Evolutionary conservation across 257 asterid genomes (phyloP).

Genomic region (Rubia yunnanensis): DNA sequence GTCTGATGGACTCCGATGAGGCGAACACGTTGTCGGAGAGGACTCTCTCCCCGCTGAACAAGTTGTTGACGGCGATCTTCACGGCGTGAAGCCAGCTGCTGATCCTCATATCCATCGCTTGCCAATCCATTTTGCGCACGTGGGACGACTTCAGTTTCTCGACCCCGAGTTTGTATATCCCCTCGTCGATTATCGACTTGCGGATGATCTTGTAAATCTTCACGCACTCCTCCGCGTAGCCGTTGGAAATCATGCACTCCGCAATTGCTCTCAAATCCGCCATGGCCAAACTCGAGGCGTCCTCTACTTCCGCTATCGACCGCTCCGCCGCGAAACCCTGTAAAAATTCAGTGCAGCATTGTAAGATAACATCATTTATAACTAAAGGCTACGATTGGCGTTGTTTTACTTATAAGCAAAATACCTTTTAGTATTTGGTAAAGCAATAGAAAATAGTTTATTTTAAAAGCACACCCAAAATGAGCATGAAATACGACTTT

Average conservation of each 20-base stretch:
- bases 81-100: slow-evolving; percentile 47
- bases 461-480: too few relatives aligned
- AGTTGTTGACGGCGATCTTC: slow-evolving; percentile 29
- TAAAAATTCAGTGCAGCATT: too few relatives aligned
- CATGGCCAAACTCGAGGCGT: slow-evolving; percentile 43
- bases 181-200: slow-evolving; percentile 82
- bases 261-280: slow-evolving; percentile 62
- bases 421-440: too few relatives aligned
- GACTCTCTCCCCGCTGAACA: slow-evolving; percentile 61
- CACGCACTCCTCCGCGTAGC: slow-evolving; percentile 66
- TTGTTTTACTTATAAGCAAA: too few relatives aligned
- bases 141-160: slow-evolving; percentile 36
- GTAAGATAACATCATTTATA: too few relatives aligned
- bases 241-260: slow-evolving; percentile 70
- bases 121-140: slow-evolving; percentile 57
- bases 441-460: too few relatives aligned
- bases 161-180: slow-evolving; percentile 65
- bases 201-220: slow-evolving; percentile 58
- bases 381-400: too few relatives aligned
- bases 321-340: slow-evolving; percentile 12
- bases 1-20: slow-evolving; percentile 47
- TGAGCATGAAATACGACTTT: neutral
- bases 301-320: slow-evolving; percentile 44
- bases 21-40: slow-evolving; percentile 69
- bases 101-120: slow-evolving; percentile 33